Base-by-base conservation (phyloP, 768 basidiomycete genomes). In the Tricholoma matsutake region DNA sequence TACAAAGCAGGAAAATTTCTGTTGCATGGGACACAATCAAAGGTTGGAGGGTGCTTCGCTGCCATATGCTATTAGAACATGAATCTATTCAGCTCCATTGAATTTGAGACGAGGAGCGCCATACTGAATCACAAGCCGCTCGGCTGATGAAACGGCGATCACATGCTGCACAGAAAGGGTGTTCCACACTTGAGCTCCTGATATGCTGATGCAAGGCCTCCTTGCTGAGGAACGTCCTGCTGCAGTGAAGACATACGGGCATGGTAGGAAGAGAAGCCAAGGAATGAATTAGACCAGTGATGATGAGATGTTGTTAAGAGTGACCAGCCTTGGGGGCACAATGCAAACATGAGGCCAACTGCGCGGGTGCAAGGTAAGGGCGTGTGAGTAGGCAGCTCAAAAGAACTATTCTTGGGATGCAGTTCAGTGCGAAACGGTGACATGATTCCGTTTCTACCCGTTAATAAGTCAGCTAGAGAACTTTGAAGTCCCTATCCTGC, bases 1-100 rank as follows among this genome's bases (percentile, higher is more conserved):
- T 74, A 72, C 14, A 70, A 72, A 16, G 72, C 74, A 35, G 69
- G 65, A 59, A 72, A 81, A 5, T 63, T 68, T 45, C 74, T 61
- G 35, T 69, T 69, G 64, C 78, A 79, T 14, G 62, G 59, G 6
- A 63, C 58, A 61, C 78, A 80, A 63, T 77, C 76, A 62, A 72
- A 79, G 8, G 78, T 78, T n/a, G 76, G 76, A 31, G 78, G 78
- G 51, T 79, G 78, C 64, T 77, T 79, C 13, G 74, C 74, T 2
- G 71, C 69, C 74, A 76, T 76, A 60, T 79, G 78, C 78, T 78
- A 63, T 54, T 32, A 61, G 25, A n/a, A 9, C 43, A 43, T 41
- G 31, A 51, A 60, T 37, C 18, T 35, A 25, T 55, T 62, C 35
- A 37, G 59, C 54, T 37, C 18, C 31, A 25, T 55, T 62, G 41